Evolutionary conservation across 2,329 filamentous ascomycete species (phyloP).

Genomic region (Biscogniauxia mediterranea): DNA sequence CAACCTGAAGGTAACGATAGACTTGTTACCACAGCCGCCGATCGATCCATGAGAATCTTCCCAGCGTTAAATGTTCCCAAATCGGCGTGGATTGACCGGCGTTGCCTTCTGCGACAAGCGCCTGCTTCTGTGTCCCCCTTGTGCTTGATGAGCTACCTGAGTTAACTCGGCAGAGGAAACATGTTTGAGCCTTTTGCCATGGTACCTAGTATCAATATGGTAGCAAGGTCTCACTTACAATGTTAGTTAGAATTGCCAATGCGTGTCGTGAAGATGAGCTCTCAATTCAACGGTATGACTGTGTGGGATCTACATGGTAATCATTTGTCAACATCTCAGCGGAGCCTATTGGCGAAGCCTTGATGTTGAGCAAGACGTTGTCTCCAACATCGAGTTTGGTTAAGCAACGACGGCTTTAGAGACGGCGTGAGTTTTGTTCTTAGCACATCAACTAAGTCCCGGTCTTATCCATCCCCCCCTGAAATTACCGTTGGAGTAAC

Average conservation of each 20-base stretch:
- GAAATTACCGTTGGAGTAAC: background rate
- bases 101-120: background rate
- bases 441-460: background rate
- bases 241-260: background rate
- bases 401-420: background rate
- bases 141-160: background rate
- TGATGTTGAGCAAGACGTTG: background rate
- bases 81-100: background rate
- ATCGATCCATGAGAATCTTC: background rate
- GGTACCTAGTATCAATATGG: too few relatives aligned
- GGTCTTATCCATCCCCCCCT: background rate
- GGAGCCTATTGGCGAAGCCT: too few relatives aligned
- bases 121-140: background rate
- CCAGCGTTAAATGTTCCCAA: background rate
- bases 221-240: background rate
- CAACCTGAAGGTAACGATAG: background rate
- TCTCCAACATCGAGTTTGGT: background rate
- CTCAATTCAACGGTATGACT: background rate
- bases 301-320: background rate
- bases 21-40: background rate
- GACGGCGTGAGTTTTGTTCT: background rate
- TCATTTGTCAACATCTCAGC: background rate
- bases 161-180: background rate
- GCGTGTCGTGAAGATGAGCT: background rate
- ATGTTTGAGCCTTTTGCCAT: background rate